Evolutionary conservation across 2,329 filamentous ascomycete genomes (phyloP).

Genomic region (Helicocarpus griseus): DNA sequence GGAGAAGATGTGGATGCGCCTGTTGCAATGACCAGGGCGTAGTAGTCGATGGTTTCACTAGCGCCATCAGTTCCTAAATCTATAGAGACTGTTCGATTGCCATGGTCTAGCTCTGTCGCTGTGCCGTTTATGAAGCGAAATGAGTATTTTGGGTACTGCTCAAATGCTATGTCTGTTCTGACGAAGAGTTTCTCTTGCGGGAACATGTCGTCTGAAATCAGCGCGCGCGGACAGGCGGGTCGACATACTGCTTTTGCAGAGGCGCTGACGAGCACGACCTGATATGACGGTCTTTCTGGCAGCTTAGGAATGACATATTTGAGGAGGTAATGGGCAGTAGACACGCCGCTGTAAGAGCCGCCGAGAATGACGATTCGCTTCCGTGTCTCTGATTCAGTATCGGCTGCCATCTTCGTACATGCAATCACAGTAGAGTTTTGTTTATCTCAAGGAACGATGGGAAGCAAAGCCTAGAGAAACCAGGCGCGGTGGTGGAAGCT

Average conservation of each 20-base stretch:
- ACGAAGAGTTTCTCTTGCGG: constrained; percentile 12
- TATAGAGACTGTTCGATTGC: constrained; percentile 24
- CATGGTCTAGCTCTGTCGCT: constrained; percentile 14
- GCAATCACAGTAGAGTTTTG: background rate
- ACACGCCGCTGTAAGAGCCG: constrained; percentile 44
- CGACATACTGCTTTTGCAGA: constrained; percentile 35
- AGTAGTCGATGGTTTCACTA: constrained; percentile 22
- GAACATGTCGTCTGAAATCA: constrained; percentile 35
- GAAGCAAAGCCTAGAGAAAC: background rate
- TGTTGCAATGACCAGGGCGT: constrained; percentile 43
- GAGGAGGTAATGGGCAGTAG: constrained; percentile 44
- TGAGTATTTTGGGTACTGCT: constrained; percentile 26
- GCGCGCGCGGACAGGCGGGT: constrained; percentile 37
- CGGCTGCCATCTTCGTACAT: background rate
- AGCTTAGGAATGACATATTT: constrained; percentile 39
- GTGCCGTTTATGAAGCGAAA: constrained; percentile 38
- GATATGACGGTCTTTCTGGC: constrained; percentile 19
- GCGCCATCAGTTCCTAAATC: constrained; percentile 3
- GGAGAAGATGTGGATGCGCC: constrained; percentile 39
- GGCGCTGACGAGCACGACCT: constrained; percentile 36
- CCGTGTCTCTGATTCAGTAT: background rate
- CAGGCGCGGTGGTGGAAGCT: no score
- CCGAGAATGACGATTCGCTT: constrained; percentile 40
- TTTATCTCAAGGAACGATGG: background rate
- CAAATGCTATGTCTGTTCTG: constrained; percentile 28